These are phyloP conservation scores for Trichothecium sympodiale DNA, from an alignment of 2,329 filamentous ascomycete genomes.

Conservation along the genomic window DNA sequence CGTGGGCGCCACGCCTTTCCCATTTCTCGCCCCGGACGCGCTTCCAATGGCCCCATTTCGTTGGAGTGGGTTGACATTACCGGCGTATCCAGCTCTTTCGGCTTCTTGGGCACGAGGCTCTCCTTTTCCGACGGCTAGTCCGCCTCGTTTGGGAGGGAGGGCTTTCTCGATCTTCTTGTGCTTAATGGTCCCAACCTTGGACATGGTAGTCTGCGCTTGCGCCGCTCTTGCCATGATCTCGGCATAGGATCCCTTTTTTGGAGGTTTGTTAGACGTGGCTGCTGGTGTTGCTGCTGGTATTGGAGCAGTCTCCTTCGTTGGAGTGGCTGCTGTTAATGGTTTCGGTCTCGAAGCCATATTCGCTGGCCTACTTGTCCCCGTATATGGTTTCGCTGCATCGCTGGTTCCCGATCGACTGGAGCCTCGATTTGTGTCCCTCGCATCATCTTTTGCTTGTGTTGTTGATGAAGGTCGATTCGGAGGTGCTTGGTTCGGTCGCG, in stretches of 20 bases:
- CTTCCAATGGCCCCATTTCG: constrained; percentile 9
- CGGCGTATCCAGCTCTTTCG: constrained; percentile 28
- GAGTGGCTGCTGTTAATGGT: constrained; percentile 8
- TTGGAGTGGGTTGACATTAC: constrained; percentile 18
- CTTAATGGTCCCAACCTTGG: constrained; percentile 59
- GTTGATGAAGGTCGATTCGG: constrained; percentile 10
- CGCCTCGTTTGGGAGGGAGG: too few species aligned
- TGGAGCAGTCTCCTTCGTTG: constrained; percentile 12
- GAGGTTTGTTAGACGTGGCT: constrained; percentile 31
- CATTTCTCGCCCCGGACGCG: background rate
- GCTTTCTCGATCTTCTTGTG: constrained; percentile 61
- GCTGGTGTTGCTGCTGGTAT: constrained; percentile 32
- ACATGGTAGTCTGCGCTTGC: constrained; percentile 49
- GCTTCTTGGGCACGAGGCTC: constrained; percentile 34
- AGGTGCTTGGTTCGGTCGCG: constrained; percentile 10
- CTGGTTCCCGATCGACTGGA: background rate
- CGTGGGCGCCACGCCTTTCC: too few species aligned
- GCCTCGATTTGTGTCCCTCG: too few species aligned
- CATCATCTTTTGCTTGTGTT: background rate
- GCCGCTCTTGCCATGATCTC: constrained; percentile 66
- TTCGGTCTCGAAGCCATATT: constrained; percentile 10
- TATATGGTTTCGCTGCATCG: constrained; percentile 11
- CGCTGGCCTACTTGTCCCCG: constrained; percentile 12
- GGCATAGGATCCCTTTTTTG: constrained; percentile 64
- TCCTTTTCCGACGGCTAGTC: too few species aligned